Conservation (phyloP, 2,329 filamentous ascomycete genomes). For the Aspergillus sp. region DNA sequence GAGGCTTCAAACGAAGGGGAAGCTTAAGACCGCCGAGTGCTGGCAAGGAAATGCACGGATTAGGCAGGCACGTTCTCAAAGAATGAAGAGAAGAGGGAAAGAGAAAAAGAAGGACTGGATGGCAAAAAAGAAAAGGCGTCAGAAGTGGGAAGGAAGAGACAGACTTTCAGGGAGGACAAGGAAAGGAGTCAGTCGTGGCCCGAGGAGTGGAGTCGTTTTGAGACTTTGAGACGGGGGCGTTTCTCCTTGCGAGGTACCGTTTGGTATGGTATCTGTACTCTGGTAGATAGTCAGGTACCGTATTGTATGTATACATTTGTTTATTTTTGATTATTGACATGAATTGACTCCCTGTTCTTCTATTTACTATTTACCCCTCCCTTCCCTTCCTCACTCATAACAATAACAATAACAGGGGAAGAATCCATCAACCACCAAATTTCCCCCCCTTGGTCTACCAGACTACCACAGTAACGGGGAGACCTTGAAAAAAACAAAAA, state of each 20-base stretch:
- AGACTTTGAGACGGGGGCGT: not conserved
- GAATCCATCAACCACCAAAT: too few species aligned
- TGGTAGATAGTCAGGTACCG: not conserved
- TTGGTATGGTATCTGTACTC: too few species aligned
- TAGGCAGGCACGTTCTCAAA: constrained; percentile 31
- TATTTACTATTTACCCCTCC: too few species aligned
- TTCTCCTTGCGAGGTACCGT: not conserved
- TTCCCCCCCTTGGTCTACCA: too few species aligned
- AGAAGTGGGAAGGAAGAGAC: constrained; percentile 20
- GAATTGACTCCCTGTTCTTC: too few species aligned
- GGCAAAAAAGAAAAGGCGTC: constrained; percentile 12
- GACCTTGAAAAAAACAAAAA: not conserved
- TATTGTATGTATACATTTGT: not conserved
- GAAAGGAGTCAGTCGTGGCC: constrained; percentile 33
- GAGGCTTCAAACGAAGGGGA: constrained; percentile 33
- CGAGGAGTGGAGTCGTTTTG: constrained; percentile 22
- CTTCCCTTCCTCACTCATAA: too few species aligned
- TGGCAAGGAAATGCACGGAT: constrained; percentile 25
- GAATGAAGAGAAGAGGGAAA: constrained; percentile 38
- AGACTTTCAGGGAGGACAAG: constrained; percentile 26
- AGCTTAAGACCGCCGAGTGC: constrained; percentile 22
- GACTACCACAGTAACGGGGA: too few species aligned
- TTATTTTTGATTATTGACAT: not conserved
- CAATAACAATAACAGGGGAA: too few species aligned
- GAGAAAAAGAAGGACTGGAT: constrained; percentile 28